These are phyloP conservation scores for Hirschioporus abietinus DNA, from an alignment of 768 basidiomycete species.

Conservation along the genomic window DNA sequence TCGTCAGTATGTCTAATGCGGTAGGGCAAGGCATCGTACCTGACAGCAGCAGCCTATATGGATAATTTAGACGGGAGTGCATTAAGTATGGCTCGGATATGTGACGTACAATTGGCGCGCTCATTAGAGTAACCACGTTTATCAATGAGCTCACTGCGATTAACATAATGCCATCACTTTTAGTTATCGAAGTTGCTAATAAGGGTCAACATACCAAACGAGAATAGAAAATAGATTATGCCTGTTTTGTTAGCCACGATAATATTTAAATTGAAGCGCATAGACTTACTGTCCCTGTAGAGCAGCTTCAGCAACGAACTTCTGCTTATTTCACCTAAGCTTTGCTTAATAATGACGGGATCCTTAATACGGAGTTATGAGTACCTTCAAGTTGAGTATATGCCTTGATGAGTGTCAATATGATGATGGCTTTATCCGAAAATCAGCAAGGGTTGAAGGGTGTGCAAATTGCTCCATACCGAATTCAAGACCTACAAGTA, in stretches of 20 bases:
- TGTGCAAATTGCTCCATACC: background rate
- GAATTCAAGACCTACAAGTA: background rate
- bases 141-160: background rate
- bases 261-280: background rate
- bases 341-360: too few relatives aligned
- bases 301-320: background rate
- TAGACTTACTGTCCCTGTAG: background rate
- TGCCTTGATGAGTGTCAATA: background rate
- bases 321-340: background rate
- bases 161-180: background rate
- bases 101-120: background rate
- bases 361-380: background rate
- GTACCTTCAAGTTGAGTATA: background rate
- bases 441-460: background rate
- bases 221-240: background rate
- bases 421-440: background rate
- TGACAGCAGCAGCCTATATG: background rate
- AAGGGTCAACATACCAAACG: background rate
- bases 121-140: background rate
- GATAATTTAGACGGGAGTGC: background rate
- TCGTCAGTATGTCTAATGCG: background rate
- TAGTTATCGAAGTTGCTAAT: background rate
- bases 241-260: background rate
- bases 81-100: background rate
- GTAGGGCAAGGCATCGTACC: background rate